phyloP scores from a whole-genome alignment of 192 early-diverging fungal species.

The Umbelopsis ramanniana region DNA sequence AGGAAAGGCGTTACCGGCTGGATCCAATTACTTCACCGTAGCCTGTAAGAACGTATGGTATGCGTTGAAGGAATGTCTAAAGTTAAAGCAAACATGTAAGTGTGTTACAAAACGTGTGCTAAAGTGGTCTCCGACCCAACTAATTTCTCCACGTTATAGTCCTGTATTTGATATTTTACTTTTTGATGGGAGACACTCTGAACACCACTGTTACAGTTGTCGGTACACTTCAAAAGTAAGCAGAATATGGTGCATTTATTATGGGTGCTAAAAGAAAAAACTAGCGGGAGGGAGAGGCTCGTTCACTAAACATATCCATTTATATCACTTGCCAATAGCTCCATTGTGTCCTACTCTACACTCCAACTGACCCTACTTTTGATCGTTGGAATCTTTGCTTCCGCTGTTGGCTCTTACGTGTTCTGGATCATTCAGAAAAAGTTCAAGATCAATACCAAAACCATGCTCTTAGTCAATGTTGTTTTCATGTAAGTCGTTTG shows the following conservation, averaged over 20 bases:
- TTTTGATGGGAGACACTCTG: conserved; percentile 14
- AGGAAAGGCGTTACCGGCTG: not conserved
- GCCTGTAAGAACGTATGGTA: not conserved
- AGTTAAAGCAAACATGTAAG: conserved; percentile 25
- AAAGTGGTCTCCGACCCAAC: not conserved
- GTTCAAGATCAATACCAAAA: conserved; percentile 9
- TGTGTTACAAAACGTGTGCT: not conserved
- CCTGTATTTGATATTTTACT: conserved; percentile 19
- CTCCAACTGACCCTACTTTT: conserved; percentile 10
- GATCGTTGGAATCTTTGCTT: conserved; percentile 12
- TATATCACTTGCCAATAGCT: not conserved
- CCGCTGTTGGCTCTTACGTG: conserved; percentile 15
- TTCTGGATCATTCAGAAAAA: conserved; percentile 11
- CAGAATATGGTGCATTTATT: not conserved
- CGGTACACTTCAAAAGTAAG: conserved; percentile 20
- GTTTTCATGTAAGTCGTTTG: conserved; percentile 3
- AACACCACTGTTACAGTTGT: conserved; percentile 18
- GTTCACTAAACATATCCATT: too few relatives aligned
- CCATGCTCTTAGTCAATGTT: conserved; percentile 10
- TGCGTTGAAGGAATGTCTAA: conserved; percentile 19
- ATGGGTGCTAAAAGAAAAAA: too few relatives aligned
- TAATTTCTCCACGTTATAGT: not conserved
- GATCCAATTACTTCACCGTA: conserved; percentile 2
- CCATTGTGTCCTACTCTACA: conserved; percentile 10
- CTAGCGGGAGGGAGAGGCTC: too few relatives aligned